Percentiles rank a stretch among this genome's conserved stretches.
These are phyloP conservation scores for Talaromyces sp. DNA, from an alignment of 2,329 filamentous ascomycete species.

Conservation along the genomic window DNA sequence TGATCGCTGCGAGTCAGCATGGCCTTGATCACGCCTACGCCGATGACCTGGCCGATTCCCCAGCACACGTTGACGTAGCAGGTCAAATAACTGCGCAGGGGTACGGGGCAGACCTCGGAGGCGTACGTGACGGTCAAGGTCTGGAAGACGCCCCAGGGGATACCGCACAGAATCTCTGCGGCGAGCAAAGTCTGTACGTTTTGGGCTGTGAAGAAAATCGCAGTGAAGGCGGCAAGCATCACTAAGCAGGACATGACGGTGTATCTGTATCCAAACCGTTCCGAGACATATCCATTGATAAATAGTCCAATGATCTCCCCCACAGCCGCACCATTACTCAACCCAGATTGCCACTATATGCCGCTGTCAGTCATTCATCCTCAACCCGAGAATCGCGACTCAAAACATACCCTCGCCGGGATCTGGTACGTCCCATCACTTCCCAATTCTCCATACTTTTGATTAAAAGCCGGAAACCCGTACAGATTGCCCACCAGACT, in stretches of 20 bases:
- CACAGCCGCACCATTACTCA: constrained; percentile 43
- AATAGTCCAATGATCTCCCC: constrained; percentile 51
- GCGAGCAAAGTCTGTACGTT: constrained; percentile 48
- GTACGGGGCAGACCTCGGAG: constrained; percentile 47
- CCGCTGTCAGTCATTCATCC: background rate
- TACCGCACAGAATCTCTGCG: constrained; percentile 50
- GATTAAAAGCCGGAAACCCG: constrained; percentile 41
- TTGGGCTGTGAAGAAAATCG: constrained; percentile 51
- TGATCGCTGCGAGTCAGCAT: constrained; percentile 46
- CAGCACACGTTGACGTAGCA: constrained; percentile 48
- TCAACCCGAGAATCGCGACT: no score
- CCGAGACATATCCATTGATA: constrained; percentile 50
- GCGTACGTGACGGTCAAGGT: constrained; percentile 48
- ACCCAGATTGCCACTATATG: constrained; percentile 47
- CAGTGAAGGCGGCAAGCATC: constrained; percentile 46
- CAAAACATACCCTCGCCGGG: constrained; percentile 31
- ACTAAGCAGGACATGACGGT: constrained; percentile 48
- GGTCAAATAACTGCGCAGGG: constrained; percentile 44
- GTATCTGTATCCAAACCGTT: constrained; percentile 51
- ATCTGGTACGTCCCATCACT: constrained; percentile 38
- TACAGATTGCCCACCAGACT: constrained; percentile 79
- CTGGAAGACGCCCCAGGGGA: constrained; percentile 53
- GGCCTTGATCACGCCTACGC: constrained; percentile 49
- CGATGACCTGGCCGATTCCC: constrained; percentile 50
- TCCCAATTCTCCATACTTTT: constrained; percentile 38